Percentiles rank a stretch among this genome's conserved stretches.
phyloP scores from a whole-genome alignment of 345 rosid species.

The Nasturtium officinale region DNA sequence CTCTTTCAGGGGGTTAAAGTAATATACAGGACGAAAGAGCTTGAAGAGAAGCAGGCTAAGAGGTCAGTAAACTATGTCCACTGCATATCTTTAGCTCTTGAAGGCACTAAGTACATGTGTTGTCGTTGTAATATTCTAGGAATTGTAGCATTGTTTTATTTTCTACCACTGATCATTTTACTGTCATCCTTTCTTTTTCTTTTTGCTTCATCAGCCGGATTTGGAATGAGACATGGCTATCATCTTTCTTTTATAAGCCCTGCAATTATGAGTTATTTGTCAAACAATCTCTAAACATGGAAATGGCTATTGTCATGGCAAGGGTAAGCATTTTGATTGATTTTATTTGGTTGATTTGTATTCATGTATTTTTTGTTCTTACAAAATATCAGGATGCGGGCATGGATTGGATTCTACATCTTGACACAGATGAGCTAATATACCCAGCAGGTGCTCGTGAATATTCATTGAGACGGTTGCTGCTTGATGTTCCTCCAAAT shows the following conservation, averaged over 20 bases:
- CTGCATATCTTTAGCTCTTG: neutral
- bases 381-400: conserved; percentile 64
- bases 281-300: conserved; percentile 99
- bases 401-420: conserved; percentile 94
- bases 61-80: conserved; percentile 50
- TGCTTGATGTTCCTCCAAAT: conserved; percentile 78
- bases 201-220: conserved; percentile 62
- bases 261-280: conserved; percentile 97
- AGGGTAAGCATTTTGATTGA: conserved; percentile 65
- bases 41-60: conserved; percentile 91
- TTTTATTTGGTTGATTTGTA: conserved; percentile 28
- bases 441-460: conserved; percentile 94
- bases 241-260: conserved; percentile 94
- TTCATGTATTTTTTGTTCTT: conserved; percentile 4
- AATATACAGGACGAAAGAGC: conserved; percentile 78
- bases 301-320: conserved; percentile 99
- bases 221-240: conserved; percentile 98
- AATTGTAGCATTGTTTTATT: conserved; percentile 3
- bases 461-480: conserved; percentile 81
- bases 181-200: neutral
- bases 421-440: conserved; percentile 89
- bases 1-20: conserved; percentile 79
- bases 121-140: conserved; percentile 4
- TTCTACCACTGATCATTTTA: conserved; percentile 12
- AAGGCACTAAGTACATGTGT: conserved; percentile 4